phyloP scores from a whole-genome alignment of 2,329 filamentous ascomycete species.

The Verticillium nonalfalfae region DNA sequence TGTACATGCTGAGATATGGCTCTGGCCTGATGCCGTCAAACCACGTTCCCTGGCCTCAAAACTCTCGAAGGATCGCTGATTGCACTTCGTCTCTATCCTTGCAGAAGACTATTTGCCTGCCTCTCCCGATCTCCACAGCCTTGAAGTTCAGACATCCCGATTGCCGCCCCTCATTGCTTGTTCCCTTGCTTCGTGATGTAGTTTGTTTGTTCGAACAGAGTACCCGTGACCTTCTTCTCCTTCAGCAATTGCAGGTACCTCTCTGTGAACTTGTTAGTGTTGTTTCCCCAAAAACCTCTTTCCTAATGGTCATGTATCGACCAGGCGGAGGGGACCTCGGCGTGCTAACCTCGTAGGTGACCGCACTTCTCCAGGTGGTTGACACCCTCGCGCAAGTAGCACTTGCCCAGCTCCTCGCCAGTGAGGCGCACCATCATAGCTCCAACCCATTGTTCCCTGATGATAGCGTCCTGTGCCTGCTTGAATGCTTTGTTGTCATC shows the following conservation, averaged over 20 bases:
- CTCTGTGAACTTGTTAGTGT: constrained; percentile 42
- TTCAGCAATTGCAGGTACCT: constrained; percentile 74
- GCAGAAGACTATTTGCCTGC: neutral
- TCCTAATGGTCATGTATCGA: neutral
- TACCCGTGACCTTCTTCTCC: constrained; percentile 71
- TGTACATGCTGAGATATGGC: neutral
- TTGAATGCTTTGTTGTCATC: constrained; percentile 77
- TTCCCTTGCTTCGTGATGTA: constrained; percentile 52
- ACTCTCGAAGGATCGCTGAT: neutral
- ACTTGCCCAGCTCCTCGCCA: constrained; percentile 77
- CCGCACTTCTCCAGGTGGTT: constrained; percentile 89
- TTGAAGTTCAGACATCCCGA: neutral
- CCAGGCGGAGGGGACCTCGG: neutral
- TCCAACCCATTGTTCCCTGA: constrained; percentile 83
- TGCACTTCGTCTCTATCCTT: neutral
- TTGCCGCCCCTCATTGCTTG: constrained; percentile 10
- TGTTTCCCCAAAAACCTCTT: neutral
- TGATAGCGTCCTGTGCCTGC: constrained; percentile 73
- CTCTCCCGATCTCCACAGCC: neutral
- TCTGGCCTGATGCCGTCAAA: neutral
- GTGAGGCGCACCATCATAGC: constrained; percentile 85
- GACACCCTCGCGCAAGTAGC: constrained; percentile 77
- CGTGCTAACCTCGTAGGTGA: constrained; percentile 65
- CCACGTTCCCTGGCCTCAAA: neutral
- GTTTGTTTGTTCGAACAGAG: constrained; percentile 75